phyloP scores from a whole-genome alignment of 2,329 filamentous ascomycete species.

The Paraphoma chrysanthemicola region DNA sequence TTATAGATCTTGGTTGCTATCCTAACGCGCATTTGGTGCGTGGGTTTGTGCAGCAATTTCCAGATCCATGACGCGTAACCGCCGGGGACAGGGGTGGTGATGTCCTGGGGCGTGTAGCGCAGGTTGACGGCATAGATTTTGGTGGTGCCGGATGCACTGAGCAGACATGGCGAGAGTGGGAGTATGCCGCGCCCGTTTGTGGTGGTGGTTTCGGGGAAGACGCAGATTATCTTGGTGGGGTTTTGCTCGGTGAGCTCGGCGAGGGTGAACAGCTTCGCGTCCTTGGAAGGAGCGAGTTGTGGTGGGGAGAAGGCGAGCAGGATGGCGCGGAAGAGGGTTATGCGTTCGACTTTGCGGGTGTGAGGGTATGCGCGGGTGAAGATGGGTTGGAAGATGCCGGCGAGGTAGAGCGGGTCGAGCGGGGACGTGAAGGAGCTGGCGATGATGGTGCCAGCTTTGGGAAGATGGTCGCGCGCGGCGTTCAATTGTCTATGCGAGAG shows the following conservation, averaged over 20 bases:
- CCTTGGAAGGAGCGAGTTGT: constrained; percentile 40
- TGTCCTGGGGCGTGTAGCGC: constrained; percentile 85
- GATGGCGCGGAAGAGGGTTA: constrained; percentile 80
- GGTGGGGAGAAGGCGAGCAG: constrained; percentile 73
- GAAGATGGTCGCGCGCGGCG: constrained; percentile 65
- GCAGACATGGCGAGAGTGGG: constrained; percentile 78
- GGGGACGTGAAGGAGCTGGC: constrained; percentile 91
- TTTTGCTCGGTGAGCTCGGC: constrained; percentile 67
- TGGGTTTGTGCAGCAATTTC: constrained; percentile 82
- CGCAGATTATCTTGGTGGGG: constrained; percentile 77
- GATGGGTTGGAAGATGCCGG: constrained; percentile 93
- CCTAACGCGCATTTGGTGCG: constrained; percentile 87
- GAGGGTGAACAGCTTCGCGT: constrained; percentile 46
- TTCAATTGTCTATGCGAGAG: constrained; percentile 18
- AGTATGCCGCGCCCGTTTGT: constrained; percentile 92
- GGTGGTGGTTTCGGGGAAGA: constrained; percentile 93
- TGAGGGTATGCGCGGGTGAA: constrained; percentile 86
- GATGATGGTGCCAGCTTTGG: constrained; percentile 80
- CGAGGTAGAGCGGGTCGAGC: constrained; percentile 90
- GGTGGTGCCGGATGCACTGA: constrained; percentile 69
- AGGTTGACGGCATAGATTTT: constrained; percentile 91
- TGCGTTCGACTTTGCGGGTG: constrained; percentile 74
- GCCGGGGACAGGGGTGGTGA: constrained; percentile 87
- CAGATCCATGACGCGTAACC: constrained; percentile 78
- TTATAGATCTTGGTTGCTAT: constrained; percentile 77